Base-by-base conservation (phyloP, 345 rosid species). In the Linum trigynum region DNA sequence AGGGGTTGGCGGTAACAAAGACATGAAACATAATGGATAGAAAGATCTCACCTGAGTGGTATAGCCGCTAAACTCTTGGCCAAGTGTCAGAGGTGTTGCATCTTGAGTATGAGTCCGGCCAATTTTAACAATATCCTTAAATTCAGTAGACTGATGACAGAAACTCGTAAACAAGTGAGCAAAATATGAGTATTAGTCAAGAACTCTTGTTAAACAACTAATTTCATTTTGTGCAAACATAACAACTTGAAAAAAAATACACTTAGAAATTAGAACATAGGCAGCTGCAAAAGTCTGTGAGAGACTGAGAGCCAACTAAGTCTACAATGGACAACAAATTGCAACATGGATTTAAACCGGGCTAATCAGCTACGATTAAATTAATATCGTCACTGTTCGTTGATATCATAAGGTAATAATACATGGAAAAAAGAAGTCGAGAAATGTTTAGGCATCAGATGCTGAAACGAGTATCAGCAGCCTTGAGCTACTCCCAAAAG, bases 51-150 rank as follows among this genome's bases (percentile, higher is more conserved):
- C 99, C 69, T 94, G 99, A 32, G 92, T 94, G 62, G 87, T 76
- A 77, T 94, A 94, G 81, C 98, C 98, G 81, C 98, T 84, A 74
- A 90, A 94, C 79, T 88, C 97, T 80, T 94, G 99, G 62, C 97
- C 99, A 36, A 90, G 83, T 36, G 97, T 94, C 86, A 94, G 83
- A 72, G 96, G 99, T 70, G 99, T 94, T 37, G 97, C 95, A 80
- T 94, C 99, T 79, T 90, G 99, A 77, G 97, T 94, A 78, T 90
- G 99, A 36, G 97, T 88, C 65, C 96, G 85, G 65, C 97, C 97
- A 73, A 90, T 90, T 82, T 94, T 94, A 63, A 94, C 95, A 74
- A 90, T 90, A 70, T 88, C 96, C 66, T 84, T 72, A 68, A 94
- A 94, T 66, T 94, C 96, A 62, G 70, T 38, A 17, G 92, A 82